Base-by-base conservation (phyloP, 352 stramenopile genomes). In the Globisporangium alternatum region DNA sequence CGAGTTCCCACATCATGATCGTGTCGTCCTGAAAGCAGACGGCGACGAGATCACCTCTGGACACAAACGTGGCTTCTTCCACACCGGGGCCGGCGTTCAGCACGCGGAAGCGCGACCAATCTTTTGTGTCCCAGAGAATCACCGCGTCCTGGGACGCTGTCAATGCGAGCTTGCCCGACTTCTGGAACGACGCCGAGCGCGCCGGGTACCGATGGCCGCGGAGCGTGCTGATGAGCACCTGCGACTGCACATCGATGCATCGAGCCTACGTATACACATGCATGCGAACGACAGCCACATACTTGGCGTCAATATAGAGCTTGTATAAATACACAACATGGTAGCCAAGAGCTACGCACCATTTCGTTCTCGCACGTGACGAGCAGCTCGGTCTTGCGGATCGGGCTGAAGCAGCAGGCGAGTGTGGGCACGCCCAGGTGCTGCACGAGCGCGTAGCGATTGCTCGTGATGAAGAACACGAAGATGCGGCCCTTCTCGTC, bases 1-100 rank as follows among this genome's bases (percentile, higher is more conserved):
- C 83, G 4, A 93, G 73, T 57, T 93, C 83, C 87, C 84, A 93
- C 83, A 95, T 92, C 80, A 95, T 89, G 62, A 93, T 88, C 12
- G 83, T 87, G 57, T 91, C 77, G 52, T 95, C 87, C 39, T 90
- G 78, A 62, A 93, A 95, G 56, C 78, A 93, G 2, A 93, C 84
- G 1, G 83, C 84, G 25, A 95, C 85, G 12, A 95, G 70, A 13
- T 92, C 70, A 21, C 78, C 81, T 56, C 65, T 63, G 0, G 70
- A 17, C 25, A 91, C 80, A 48, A 93, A 93, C n/a, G 66, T 75
- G 1, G 82, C 82, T 39, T 82, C 69, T 48, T 89, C 78, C 19
- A 92, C 82, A 0, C 80, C 83, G 0, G 82, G 81, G 0, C 83
- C 84, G 9, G 85, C 87, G 53, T 93, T 94, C 0, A 96, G 75